Evolutionary conservation across 345 rosid genomes (phyloP).

Genomic region (Streptanthus diversifolius): DNA sequence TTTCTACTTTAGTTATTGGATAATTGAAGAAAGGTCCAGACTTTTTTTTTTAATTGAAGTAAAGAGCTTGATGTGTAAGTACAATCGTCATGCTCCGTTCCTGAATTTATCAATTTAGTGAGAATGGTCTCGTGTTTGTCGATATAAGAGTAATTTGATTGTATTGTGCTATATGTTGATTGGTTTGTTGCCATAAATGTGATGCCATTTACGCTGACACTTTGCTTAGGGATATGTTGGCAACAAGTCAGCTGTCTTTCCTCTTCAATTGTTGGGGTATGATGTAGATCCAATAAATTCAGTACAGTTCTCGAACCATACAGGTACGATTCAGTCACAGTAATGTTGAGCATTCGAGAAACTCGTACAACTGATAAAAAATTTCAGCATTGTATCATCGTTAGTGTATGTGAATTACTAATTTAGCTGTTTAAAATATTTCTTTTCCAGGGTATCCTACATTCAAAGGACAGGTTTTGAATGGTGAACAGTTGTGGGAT

Average conservation of each 20-base stretch:
- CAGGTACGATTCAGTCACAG: conserved; percentile 63
- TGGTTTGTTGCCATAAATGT: background rate
- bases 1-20: background rate
- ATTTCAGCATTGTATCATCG: conserved; percentile 27
- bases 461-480: conserved; percentile 90
- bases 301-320: conserved; percentile 96
- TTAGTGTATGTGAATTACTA: background rate
- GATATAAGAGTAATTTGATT: background rate
- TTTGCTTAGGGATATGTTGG: conserved; percentile 86
- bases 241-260: conserved; percentile 94
- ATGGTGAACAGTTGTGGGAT: conserved; percentile 84
- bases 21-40: background rate
- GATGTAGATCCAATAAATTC: conserved; percentile 98
- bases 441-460: conserved; percentile 77
- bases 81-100: background rate
- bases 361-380: conserved; percentile 29
- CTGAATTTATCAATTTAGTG: background rate
- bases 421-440: conserved; percentile 13
- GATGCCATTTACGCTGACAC: background rate
- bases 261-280: conserved; percentile 88
- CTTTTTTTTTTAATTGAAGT: background rate
- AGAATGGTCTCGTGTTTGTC: no score
- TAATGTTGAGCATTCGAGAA: conserved; percentile 33
- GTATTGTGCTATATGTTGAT: background rate
- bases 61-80: background rate